These are phyloP conservation scores for Lenzites betulinus DNA, from an alignment of 768 basidiomycete species.

Conservation along the genomic window DNA sequence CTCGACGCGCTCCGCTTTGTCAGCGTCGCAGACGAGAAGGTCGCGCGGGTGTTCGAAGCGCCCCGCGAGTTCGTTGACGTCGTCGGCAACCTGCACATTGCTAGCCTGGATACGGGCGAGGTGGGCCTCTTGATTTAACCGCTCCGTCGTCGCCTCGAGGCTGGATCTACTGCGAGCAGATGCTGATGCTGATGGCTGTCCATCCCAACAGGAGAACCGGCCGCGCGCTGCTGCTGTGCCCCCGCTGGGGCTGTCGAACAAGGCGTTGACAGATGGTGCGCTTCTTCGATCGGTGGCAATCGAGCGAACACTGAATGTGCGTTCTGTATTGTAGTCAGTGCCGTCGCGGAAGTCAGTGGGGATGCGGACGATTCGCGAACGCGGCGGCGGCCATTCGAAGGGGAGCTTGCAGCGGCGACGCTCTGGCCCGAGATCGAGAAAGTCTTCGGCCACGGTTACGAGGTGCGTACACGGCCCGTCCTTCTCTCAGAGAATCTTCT, in stretches of 20 bases:
- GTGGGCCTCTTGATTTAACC: slow-evolving; percentile 37
- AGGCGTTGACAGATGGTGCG: slow-evolving; percentile 74
- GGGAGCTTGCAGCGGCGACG: slow-evolving; percentile 83
- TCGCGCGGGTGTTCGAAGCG: slow-evolving; percentile 90
- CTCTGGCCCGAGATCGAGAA: slow-evolving; percentile 98
- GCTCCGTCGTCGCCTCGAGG: no score
- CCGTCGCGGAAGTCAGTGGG: slow-evolving; percentile 8
- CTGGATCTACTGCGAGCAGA: neutral
- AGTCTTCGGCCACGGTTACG: slow-evolving; percentile 97
- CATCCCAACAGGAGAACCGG: slow-evolving; percentile 55
- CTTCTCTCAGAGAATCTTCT: neutral
- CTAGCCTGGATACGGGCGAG: slow-evolving; percentile 49
- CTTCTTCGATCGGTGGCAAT: neutral
- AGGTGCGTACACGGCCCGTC: slow-evolving; percentile 49
- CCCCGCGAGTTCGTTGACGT: slow-evolving; percentile 76
- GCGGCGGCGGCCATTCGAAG: slow-evolving; percentile 70
- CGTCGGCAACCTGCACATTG: slow-evolving; percentile 52
- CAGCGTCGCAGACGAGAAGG: slow-evolving; percentile 96
- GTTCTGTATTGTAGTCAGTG: slow-evolving; percentile 7
- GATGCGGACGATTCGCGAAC: slow-evolving; percentile 21
- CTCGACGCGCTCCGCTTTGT: slow-evolving; percentile 77
- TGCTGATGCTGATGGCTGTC: neutral
- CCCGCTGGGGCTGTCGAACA: slow-evolving; percentile 92
- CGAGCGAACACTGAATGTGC: neutral
- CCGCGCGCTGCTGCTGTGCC: slow-evolving; percentile 88